These are phyloP conservation scores for Globisporangium middletonii DNA, from an alignment of 352 stramenopile species.

Conservation along the genomic window DNA sequence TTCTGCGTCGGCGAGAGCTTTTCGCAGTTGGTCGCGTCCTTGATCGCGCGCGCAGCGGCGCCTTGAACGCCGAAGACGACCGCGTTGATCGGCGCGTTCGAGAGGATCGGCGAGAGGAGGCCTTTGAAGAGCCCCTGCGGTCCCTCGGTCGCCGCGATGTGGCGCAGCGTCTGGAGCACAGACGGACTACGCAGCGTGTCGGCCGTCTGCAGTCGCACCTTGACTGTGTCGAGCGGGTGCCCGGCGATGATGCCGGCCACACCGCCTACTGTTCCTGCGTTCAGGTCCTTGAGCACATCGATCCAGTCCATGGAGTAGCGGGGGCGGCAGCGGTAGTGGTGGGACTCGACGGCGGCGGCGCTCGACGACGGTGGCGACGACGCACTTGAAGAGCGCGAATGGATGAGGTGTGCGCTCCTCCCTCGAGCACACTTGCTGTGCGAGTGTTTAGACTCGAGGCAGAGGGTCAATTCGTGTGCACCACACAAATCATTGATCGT, in stretches of 20 bases:
- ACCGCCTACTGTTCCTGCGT: slow-evolving; percentile 74
- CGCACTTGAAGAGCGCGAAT: neutral
- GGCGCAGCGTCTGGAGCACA: slow-evolving; percentile 39
- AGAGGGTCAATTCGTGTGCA: no score
- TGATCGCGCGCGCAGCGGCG: slow-evolving; percentile 37
- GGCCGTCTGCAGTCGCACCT: slow-evolving; percentile 77
- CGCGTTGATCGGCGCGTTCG: slow-evolving; percentile 83
- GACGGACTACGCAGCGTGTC: slow-evolving; percentile 21
- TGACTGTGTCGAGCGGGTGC: slow-evolving; percentile 84
- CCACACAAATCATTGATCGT: no score
- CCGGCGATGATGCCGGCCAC: slow-evolving; percentile 72
- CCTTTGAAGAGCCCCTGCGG: slow-evolving; percentile 67
- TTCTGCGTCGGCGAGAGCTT: slow-evolving; percentile 36
- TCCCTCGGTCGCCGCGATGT: slow-evolving; percentile 54
- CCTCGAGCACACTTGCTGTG: neutral
- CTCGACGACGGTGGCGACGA: neutral
- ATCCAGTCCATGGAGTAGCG: slow-evolving; percentile 41
- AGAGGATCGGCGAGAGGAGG: slow-evolving; percentile 69
- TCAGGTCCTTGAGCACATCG: slow-evolving; percentile 78
- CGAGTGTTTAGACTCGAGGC: neutral
- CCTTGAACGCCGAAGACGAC: slow-evolving; percentile 79
- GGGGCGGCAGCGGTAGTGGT: neutral
- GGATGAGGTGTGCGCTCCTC: neutral
- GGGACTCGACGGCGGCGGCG: neutral
- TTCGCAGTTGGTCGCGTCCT: slow-evolving; percentile 23